Conservation (phyloP, 164 flowering plant genomes). For the Nymphaea colorata region DNA sequence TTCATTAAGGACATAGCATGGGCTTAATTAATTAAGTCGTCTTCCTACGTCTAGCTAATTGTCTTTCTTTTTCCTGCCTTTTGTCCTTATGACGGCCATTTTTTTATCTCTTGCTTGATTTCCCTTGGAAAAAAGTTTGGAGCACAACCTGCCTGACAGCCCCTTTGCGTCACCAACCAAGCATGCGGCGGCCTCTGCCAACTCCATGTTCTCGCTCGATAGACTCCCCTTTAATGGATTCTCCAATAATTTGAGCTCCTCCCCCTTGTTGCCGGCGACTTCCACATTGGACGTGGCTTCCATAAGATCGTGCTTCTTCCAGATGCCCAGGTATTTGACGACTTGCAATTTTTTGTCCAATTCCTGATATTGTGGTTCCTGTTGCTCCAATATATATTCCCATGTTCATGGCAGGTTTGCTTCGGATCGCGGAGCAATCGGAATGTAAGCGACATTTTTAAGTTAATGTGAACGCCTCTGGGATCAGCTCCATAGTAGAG, state of each 20-base stretch:
- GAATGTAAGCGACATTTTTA: constrained; percentile 21
- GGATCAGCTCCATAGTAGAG: not conserved
- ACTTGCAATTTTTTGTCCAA: not conserved
- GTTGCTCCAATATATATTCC: not conserved
- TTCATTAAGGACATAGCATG: too few species aligned
- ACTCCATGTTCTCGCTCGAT: not conserved
- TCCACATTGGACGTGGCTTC: constrained; percentile 55
- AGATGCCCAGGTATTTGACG: constrained; percentile 46
- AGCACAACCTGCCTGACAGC: constrained; percentile 83
- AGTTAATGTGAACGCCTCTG: constrained; percentile 4
- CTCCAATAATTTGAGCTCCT: constrained; percentile 19
- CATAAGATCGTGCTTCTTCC: constrained; percentile 68
- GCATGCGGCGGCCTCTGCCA: constrained; percentile 17
- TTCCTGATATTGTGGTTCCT: not conserved
- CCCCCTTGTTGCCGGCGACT: constrained; percentile 30
- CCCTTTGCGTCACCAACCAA: constrained; percentile 77
- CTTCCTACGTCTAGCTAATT: not conserved
- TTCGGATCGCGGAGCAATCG: constrained; percentile 54
- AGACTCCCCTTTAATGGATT: constrained; percentile 1
- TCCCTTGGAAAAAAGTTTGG: constrained; percentile 24
- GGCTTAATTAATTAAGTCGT: not conserved
- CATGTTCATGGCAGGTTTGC: constrained; percentile 37
- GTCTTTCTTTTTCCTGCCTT: not conserved
- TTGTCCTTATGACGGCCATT: not conserved
- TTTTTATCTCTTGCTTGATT: not conserved